phyloP scores from a whole-genome alignment of 2,329 filamentous ascomycete species.

The Acrodontium crateriforme region DNA sequence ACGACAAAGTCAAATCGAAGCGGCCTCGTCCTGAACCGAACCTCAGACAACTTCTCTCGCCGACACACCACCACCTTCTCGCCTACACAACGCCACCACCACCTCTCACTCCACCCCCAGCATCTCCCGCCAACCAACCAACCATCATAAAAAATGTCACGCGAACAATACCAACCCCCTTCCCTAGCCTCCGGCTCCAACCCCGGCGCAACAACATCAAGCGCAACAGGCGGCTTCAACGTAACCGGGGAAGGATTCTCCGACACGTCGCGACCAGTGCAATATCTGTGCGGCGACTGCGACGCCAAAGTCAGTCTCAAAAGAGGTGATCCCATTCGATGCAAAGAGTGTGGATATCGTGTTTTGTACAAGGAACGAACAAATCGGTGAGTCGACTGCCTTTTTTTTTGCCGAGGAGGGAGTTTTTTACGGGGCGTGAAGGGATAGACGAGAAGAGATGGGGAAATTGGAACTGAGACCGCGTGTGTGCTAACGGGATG shows the following conservation, averaged over 20 bases:
- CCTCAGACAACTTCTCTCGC: no score
- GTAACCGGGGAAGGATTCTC: conserved; percentile 45
- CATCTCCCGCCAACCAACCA: background rate
- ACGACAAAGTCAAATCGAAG: no score
- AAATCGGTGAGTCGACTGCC: conserved; percentile 56
- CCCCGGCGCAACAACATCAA: conserved; percentile 18
- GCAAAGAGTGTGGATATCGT: conserved; percentile 85
- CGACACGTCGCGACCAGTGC: conserved; percentile 31
- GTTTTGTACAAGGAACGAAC: conserved; percentile 97
- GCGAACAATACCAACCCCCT: conserved; percentile 67
- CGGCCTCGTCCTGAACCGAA: no score
- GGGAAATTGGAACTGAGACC: background rate
- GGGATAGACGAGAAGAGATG: background rate
- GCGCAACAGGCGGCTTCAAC: conserved; percentile 14
- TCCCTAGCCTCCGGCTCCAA: conserved; percentile 31
- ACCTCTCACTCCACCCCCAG: conserved; percentile 1
- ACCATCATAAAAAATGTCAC: conserved; percentile 24
- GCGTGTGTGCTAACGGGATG: conserved; percentile 5
- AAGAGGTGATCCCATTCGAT: conserved; percentile 68
- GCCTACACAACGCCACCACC: conserved; percentile 3
- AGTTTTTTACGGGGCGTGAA: conserved; percentile 1
- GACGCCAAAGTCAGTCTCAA: conserved; percentile 62
- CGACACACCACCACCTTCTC: conserved; percentile 1
- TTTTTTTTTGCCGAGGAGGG: background rate
- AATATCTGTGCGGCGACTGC: conserved; percentile 65